Evolutionary conservation across 2,329 filamentous ascomycete species (phyloP).

Genomic region (Curvularia lunata): DNA sequence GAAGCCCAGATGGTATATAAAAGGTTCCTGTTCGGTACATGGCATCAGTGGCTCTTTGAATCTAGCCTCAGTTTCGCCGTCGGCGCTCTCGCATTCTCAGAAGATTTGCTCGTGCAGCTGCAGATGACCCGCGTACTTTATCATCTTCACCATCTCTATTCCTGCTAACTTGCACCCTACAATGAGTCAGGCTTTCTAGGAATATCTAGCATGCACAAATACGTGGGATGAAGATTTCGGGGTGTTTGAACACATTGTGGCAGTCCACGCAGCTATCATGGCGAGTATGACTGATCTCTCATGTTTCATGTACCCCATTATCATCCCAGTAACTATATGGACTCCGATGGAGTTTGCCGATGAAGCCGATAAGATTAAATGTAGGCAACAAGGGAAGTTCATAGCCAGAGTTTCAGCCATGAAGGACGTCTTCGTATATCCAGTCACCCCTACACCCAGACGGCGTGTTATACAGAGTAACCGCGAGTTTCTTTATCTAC

Average conservation of each 20-base stretch:
- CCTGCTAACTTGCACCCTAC: slow-evolving; percentile 30
- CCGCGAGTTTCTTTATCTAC: too few relatives aligned
- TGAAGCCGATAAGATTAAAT: slow-evolving; percentile 64
- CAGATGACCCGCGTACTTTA: slow-evolving; percentile 40
- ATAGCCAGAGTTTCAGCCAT: slow-evolving; percentile 40
- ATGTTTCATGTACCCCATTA: slow-evolving; percentile 52
- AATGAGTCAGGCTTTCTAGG: slow-evolving; percentile 54
- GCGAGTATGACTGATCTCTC: slow-evolving; percentile 56
- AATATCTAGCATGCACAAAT: slow-evolving; percentile 52
- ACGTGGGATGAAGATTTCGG: slow-evolving; percentile 39
- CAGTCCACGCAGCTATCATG: slow-evolving; percentile 48
- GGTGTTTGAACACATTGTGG: slow-evolving; percentile 15
- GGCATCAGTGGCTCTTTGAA: too few relatives aligned
- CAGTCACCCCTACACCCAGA: too few relatives aligned
- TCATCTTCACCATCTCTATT: slow-evolving; percentile 35
- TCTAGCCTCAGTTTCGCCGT: too few relatives aligned
- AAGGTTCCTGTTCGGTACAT: too few relatives aligned
- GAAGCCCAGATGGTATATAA: too few relatives aligned
- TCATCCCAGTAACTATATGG: slow-evolving; percentile 56
- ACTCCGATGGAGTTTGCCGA: slow-evolving; percentile 56
- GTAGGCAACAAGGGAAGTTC: slow-evolving; percentile 52
- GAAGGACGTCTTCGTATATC: slow-evolving; percentile 38
- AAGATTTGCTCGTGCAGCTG: slow-evolving; percentile 15
- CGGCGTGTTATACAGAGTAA: too few relatives aligned
- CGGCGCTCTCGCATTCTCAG: too few relatives aligned